These are phyloP conservation scores for Mycogone perniciosa DNA, from an alignment of 2,329 filamentous ascomycete species.

Conservation along the genomic window DNA sequence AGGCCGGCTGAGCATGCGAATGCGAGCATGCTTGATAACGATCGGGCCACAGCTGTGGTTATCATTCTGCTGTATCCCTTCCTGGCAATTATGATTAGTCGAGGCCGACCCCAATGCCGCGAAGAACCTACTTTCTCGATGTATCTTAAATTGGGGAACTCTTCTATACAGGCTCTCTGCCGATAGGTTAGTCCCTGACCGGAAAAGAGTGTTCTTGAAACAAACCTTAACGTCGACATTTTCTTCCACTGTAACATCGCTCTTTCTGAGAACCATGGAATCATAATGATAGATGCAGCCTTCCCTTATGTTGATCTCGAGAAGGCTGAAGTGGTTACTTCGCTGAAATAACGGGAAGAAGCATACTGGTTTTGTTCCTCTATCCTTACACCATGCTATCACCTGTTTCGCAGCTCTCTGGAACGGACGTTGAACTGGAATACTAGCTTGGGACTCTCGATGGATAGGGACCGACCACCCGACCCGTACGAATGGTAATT, in stretches of 20 bases:
- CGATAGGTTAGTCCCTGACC: too few species aligned
- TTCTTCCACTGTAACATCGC: neutral
- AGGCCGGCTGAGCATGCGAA: conserved; percentile 1
- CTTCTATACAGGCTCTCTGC: too few species aligned
- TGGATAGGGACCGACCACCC: conserved; percentile 12
- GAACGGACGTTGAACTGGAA: conserved; percentile 7
- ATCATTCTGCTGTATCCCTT: conserved; percentile 3
- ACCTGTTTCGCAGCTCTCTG: conserved; percentile 7
- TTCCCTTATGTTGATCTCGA: conserved; percentile 7
- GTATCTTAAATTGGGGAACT: conserved; percentile 5
- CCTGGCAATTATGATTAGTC: neutral
- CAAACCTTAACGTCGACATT: conserved; percentile 5
- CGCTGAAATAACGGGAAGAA: conserved; percentile 6
- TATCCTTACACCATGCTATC: conserved; percentile 1
- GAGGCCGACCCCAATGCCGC: neutral
- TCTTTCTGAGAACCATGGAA: too few species aligned
- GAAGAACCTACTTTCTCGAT: conserved; percentile 2
- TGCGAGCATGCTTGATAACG: conserved; percentile 4
- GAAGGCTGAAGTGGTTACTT: conserved; percentile 9
- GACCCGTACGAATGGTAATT: conserved; percentile 7
- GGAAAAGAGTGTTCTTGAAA: too few species aligned
- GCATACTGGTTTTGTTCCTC: neutral
- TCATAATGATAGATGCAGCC: conserved; percentile 8
- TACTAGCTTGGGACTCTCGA: neutral
- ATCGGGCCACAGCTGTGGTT: conserved; percentile 5